These are phyloP conservation scores for Furcasterigmium sp. DNA, from an alignment of 2,329 filamentous ascomycete genomes.

Conservation along the genomic window DNA sequence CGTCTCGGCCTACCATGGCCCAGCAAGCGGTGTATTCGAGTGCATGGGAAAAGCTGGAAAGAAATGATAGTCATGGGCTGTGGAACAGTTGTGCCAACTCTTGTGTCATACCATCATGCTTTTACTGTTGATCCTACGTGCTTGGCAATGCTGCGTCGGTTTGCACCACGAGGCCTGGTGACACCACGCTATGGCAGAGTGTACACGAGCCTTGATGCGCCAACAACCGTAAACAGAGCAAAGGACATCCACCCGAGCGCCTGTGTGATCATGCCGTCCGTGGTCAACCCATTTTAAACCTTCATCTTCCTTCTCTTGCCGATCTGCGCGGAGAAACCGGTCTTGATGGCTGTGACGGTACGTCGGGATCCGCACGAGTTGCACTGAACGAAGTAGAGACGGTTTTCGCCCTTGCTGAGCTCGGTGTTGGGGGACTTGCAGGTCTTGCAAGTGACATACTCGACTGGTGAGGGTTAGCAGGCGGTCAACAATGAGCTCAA, in stretches of 20 bases:
- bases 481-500: neutral
- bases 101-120: too few species aligned
- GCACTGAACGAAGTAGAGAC: conserved; percentile 98
- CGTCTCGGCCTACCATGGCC: too few species aligned
- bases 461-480: conserved; percentile 51
- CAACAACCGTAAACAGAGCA: conserved; percentile 11
- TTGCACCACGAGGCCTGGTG: neutral
- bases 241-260: conserved; percentile 4
- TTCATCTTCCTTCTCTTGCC: conserved; percentile 97
- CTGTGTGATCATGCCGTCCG: conserved; percentile 4
- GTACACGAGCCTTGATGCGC: conserved; percentile 10
- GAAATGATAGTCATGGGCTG: too few species aligned
- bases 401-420: conserved; percentile 97
- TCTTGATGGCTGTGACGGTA: conserved; percentile 97
- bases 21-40: too few species aligned
- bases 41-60: too few species aligned
- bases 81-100: too few species aligned
- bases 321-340: conserved; percentile 98
- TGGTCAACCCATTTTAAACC: conserved; percentile 50
- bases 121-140: too few species aligned
- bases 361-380: conserved; percentile 75
- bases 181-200: conserved; percentile 6
- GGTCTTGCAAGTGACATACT: conserved; percentile 99
- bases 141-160: conserved; percentile 1
- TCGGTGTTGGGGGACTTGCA: conserved; percentile 93